These are phyloP conservation scores for Dorcoceras hygrometricum DNA, from an alignment of 257 asterid genomes.

Conservation along the genomic window DNA sequence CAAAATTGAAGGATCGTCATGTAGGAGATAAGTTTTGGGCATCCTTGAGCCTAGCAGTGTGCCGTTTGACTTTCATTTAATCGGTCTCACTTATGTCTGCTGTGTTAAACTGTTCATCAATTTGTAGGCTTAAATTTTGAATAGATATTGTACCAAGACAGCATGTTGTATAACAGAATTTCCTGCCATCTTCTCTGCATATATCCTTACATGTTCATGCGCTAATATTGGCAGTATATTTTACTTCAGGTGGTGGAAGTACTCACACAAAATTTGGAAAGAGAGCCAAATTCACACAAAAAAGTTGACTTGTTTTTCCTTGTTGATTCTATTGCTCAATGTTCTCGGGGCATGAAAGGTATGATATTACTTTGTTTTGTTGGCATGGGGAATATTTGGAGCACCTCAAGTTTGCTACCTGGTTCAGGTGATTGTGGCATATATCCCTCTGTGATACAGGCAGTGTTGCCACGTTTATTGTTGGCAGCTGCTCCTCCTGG, in stretches of 20 bases:
- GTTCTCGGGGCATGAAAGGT: conserved; percentile 82
- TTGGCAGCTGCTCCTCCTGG: conserved; percentile 92
- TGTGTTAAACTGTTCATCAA: background rate
- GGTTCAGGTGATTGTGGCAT: conserved; percentile 73
- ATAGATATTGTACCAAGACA: background rate
- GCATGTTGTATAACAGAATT: background rate
- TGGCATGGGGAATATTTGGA: conserved; percentile 13
- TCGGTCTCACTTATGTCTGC: background rate
- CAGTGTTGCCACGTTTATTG: conserved; percentile 66
- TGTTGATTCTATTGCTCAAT: conserved; percentile 79
- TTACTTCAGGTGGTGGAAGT: conserved; percentile 69
- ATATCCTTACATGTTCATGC: background rate
- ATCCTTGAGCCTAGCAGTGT: background rate
- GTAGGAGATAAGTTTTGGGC: background rate
- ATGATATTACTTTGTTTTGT: conserved; percentile 22
- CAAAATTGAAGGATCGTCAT: background rate
- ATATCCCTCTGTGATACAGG: conserved; percentile 79
- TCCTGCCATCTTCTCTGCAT: conserved; percentile 3
- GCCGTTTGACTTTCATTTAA: no score
- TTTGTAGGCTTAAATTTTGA: background rate
- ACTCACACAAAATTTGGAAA: conserved; percentile 56
- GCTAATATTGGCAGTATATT: conserved; percentile 17
- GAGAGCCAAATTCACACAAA: conserved; percentile 58
- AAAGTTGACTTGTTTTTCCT: conserved; percentile 84
- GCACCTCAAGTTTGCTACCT: conserved; percentile 12